Evolutionary conservation across 2,329 filamentous ascomycete species (phyloP), one percentile per base, ranked within the genome.

Genomic region (Alternaria angustiovoidea): DNA sequence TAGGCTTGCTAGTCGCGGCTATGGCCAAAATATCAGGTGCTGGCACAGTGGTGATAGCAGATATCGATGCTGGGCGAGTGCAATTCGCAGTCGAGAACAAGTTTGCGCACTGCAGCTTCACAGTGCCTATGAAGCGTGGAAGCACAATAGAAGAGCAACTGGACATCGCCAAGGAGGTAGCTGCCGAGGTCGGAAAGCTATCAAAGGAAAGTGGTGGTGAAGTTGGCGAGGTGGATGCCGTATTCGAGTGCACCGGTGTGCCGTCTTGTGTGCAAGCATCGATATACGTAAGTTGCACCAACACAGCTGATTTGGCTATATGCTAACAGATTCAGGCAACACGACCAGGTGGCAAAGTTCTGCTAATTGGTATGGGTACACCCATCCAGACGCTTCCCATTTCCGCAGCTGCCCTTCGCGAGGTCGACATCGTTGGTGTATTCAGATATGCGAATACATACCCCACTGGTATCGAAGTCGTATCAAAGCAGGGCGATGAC

Each of bases 361-460:
- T 93, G 75, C 88, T 93, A 75, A 90, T 94, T 24, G 91, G 91
- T 54, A 93, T 93, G 91, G 91, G 91, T 38, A 91, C 87, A 5
- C 90, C 91, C 0, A 86, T 92, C 53, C 90, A 93, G 75, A 92
- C 89, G 0, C 82, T 93, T 2, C 90, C 90, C 1, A 81, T 94
- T 46, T 91, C 88, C 7, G 88, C 89, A 5, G 90, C 90, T 3
- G 89, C 91, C 39, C 81, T 92, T 28, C 86, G 90, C 38, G 91
- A 94, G 79, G 88, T 93, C 43, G 91, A 93, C 73, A 89, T 93
- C 32, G 79, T 92, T n/a, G 90, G 90, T 34, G 88, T 92, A 30
- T 93, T 93, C 80, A 85, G 91, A 48, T 93, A 93, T 68, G 89
- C 89, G 20, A 91, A 92, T 76, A 91, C 90, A 0, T 93, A 93